Evolutionary conservation across 768 basidiomycete species (phyloP).

Genomic region (Boletus reticuloceps): DNA sequence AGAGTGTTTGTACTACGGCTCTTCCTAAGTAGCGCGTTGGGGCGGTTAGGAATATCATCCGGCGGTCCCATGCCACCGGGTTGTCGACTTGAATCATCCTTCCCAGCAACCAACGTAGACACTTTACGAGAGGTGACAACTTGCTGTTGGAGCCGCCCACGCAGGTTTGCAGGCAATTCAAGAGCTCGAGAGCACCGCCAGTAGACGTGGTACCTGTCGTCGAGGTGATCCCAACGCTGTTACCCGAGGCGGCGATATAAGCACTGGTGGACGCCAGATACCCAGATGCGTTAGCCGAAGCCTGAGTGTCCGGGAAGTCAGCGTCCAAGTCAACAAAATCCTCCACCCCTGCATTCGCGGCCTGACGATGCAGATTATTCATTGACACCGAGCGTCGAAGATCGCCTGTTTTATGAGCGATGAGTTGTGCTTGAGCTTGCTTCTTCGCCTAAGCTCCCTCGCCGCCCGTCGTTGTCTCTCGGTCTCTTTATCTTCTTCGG

Average conservation of each 20-base stretch:
- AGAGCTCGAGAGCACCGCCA: slow-evolving; percentile 43
- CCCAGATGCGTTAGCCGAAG: slow-evolving; percentile 68
- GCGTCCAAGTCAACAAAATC: slow-evolving; percentile 42
- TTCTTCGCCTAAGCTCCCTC: slow-evolving; percentile 29
- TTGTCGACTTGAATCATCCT: slow-evolving; percentile 26
- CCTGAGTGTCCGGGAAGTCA: slow-evolving; percentile 35
- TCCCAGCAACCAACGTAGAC: slow-evolving; percentile 28
- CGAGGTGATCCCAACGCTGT: slow-evolving; percentile 91
- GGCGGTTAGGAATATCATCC: slow-evolving; percentile 50
- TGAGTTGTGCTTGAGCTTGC: slow-evolving; percentile 27
- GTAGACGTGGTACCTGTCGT: slow-evolving; percentile 84
- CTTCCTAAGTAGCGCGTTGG: slow-evolving; percentile 54
- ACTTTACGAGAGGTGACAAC: slow-evolving; percentile 65
- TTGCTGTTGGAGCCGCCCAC: slow-evolving; percentile 58
- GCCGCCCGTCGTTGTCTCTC: slow-evolving; percentile 26
- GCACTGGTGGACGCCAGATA: slow-evolving; percentile 58
- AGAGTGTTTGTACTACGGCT: slow-evolving; percentile 81
- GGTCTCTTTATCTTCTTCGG: slow-evolving; percentile 38
- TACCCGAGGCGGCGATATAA: slow-evolving; percentile 91
- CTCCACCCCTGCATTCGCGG: slow-evolving; percentile 39
- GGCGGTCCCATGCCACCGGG: slow-evolving; percentile 66
- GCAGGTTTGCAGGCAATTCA: slow-evolving; percentile 52
- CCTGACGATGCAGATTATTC: slow-evolving; percentile 67
- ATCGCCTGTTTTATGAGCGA: slow-evolving; percentile 43
- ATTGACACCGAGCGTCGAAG: slow-evolving; percentile 74